Percentiles rank a stretch among this genome's conserved stretches.
These are phyloP conservation scores for Backusella mclennaniae DNA, from an alignment of 192 early-diverging fungal genomes.

Conservation along the genomic window DNA sequence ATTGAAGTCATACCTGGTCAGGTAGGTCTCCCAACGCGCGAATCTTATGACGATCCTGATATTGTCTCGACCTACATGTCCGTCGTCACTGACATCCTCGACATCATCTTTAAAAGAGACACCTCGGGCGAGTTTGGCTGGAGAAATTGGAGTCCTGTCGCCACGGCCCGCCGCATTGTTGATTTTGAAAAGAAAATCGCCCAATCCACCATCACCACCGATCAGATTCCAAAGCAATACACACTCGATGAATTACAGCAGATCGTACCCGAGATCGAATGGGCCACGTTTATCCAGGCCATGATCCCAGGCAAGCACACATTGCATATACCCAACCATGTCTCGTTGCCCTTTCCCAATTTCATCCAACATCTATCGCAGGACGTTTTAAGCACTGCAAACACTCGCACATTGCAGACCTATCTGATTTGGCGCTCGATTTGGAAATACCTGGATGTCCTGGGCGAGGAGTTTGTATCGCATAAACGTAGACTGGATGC, in stretches of 20 bases:
- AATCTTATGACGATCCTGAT: slow-evolving; percentile 58
- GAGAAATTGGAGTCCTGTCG: slow-evolving; percentile 10
- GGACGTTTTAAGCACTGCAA: slow-evolving; percentile 36
- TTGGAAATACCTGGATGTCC: slow-evolving; percentile 28
- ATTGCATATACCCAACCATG: background rate
- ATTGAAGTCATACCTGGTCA: slow-evolving; percentile 48
- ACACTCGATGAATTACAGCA: slow-evolving; percentile 1
- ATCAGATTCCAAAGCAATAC: slow-evolving; percentile 1
- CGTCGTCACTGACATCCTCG: slow-evolving; percentile 46
- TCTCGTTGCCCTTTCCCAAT: background rate
- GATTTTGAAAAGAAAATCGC: slow-evolving; percentile 62
- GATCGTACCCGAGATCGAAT: slow-evolving; percentile 1
- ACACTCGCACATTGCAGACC: slow-evolving; percentile 37
- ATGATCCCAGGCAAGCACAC: background rate
- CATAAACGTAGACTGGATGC: slow-evolving; percentile 37
- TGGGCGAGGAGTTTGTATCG: slow-evolving; percentile 36
- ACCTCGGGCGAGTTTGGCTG: slow-evolving; percentile 18
- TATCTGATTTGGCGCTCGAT: slow-evolving; percentile 56
- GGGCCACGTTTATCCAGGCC: background rate
- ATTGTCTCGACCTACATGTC: slow-evolving; percentile 43
- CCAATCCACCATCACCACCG: background rate
- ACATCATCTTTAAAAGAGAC: slow-evolving; percentile 28
- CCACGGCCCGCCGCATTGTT: slow-evolving; percentile 53
- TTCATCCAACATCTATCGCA: slow-evolving; percentile 2
- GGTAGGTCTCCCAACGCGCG: slow-evolving; percentile 57